phyloP scores from a whole-genome alignment of 148 eudicot species.

The Mesembryanthemum crystallinum region DNA sequence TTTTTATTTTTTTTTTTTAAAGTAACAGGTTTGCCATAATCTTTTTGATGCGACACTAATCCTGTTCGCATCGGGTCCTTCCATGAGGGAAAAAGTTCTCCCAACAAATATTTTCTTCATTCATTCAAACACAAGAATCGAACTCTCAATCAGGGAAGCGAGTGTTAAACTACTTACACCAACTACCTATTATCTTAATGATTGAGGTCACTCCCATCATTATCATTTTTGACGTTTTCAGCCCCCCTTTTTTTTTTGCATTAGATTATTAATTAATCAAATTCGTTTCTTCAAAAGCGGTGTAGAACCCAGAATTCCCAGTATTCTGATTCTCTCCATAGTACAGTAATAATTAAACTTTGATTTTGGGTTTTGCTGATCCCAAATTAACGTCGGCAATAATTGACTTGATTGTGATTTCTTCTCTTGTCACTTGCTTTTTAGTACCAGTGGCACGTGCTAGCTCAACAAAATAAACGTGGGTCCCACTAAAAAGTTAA shows the following conservation, averaged over 20 bases:
- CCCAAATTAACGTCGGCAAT: not conserved
- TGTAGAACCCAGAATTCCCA: too few species aligned
- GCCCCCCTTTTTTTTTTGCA: not conserved
- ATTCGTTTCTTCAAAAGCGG: not conserved
- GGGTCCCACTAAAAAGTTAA: not conserved
- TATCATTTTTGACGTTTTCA: not conserved
- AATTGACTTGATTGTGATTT: not conserved
- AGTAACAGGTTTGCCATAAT: too few species aligned
- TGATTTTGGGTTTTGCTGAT: not conserved
- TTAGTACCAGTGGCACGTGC: conserved; percentile 6
- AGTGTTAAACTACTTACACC: too few species aligned
- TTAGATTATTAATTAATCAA: not conserved
- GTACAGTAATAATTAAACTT: not conserved
- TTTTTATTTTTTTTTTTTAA: too few species aligned
- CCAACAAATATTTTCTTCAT: too few species aligned
- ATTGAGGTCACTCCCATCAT: too few species aligned
- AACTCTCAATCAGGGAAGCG: too few species aligned
- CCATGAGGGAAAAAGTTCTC: too few species aligned
- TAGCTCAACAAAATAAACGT: not conserved
- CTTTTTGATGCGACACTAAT: too few species aligned
- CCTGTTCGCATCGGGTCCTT: too few species aligned
- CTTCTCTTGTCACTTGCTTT: not conserved
- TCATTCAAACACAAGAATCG: too few species aligned
- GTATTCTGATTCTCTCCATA: not conserved
- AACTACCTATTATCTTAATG: too few species aligned